Percentiles rank a stretch among this genome's conserved stretches.
phyloP scores from a whole-genome alignment of 495 filamentous ascomycete species.

The Parmelia sp. region DNA sequence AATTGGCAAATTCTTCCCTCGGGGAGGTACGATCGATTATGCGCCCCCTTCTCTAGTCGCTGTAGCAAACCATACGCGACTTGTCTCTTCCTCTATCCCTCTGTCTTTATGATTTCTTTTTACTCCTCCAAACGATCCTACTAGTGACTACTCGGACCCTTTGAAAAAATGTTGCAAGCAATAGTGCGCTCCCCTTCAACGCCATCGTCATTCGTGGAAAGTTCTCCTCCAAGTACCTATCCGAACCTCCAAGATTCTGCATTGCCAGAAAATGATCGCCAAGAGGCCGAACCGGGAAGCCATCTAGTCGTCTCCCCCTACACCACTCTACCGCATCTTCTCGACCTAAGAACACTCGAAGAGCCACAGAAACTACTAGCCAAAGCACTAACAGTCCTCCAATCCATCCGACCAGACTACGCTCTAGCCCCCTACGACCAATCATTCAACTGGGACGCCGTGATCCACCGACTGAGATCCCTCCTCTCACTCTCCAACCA shows the following conservation, averaged over 20 bases:
- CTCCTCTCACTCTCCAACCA: constrained; percentile 38
- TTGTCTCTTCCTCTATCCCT: not conserved
- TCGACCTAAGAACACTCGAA: constrained; percentile 61
- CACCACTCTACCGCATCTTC: constrained; percentile 56
- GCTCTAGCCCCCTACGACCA: constrained; percentile 67
- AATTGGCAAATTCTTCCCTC: constrained; percentile 11
- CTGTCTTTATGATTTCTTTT: not conserved
- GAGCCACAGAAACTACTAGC: constrained; percentile 61
- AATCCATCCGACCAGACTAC: constrained; percentile 59
- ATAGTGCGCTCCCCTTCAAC: not conserved
- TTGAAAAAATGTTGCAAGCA: not conserved
- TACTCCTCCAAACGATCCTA: not conserved
- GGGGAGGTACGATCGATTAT: not conserved
- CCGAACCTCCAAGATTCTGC: constrained; percentile 4
- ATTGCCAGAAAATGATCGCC: constrained; percentile 1
- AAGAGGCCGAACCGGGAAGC: constrained; percentile 21
- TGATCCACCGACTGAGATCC: constrained; percentile 49
- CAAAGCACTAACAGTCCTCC: constrained; percentile 57
- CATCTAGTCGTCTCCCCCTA: constrained; percentile 66
- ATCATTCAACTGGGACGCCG: constrained; percentile 69
- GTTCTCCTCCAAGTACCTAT: not conserved
- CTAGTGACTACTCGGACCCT: not conserved
- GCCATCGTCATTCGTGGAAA: not conserved
- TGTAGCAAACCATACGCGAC: not conserved
- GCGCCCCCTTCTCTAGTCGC: not conserved